Base-by-base conservation (phyloP, 805 yeast genomes). In the Sugiyamaella smithiae region DNA sequence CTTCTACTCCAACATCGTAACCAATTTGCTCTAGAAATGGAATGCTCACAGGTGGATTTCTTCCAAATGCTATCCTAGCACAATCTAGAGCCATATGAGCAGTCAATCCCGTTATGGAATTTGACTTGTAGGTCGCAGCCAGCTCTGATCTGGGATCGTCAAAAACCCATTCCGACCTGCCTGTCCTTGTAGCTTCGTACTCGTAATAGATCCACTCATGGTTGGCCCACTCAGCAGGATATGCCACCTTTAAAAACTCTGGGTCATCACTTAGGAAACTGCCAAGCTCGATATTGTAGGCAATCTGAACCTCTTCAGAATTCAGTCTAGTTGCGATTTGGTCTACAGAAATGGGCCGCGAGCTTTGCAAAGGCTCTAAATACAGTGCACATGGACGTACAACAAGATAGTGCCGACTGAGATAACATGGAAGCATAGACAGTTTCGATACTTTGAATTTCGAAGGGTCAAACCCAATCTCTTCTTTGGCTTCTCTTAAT, bases 401-500 rank as follows among this genome's bases (percentile, higher is more conserved):
- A 5, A 87, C 85, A 20, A 85, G 71, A 46, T 84, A 80, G 2
- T 91, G 86, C 55, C 89, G 67, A 2, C 89, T 83, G 16, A 87
- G 62, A 61, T 84, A 87, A 50, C 85, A 74, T 1, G 95, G 95
- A 53, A 86, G 59, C 8, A 71, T 69, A 42, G 75, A 74, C 26
- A 87, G 61, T 49, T 75, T 76, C 36, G 82, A 85, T 22, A 85
- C 68, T 26, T 68, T 66, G 58, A 83, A 68, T 50, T 81, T 76
- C 57, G 73, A 66, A 11, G 74, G 66, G 5, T 76, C 75, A 9
- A 87, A 65, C 0, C 95, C 95, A 46, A 86, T 85, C 61, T 87
- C 96, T 62, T 87, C 96, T 48, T 75, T 78, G 58, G 85, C 79
- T 66, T 87, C 96, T 32, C 96, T 67, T 55, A 91, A 70, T 0